A percentile compares a stretch with the other conserved stretches of the same genome.
Conservation (phyloP, 2,329 filamentous ascomycete species). For the Zarea fungicola region DNA sequence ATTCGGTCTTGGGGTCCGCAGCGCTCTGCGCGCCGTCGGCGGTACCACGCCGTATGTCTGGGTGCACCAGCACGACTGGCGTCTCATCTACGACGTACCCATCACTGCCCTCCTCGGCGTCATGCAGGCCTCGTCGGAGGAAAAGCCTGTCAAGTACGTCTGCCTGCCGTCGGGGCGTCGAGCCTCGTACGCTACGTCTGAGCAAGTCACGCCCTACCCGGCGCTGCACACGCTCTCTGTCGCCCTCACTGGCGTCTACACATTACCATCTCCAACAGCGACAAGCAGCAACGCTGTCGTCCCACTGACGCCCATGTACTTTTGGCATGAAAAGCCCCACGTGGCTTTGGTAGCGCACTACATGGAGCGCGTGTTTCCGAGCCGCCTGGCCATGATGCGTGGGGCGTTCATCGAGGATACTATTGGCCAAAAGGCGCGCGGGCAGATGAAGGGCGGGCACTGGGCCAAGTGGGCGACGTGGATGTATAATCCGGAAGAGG, state of each 20-base stretch:
- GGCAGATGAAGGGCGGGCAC: constrained; percentile 49
- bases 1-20: constrained; percentile 49
- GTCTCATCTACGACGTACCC: constrained; percentile 40
- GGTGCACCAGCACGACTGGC: constrained; percentile 56
- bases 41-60: constrained; percentile 52
- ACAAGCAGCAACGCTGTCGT: constrained; percentile 23
- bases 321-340: constrained; percentile 56
- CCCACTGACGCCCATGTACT: constrained; percentile 50
- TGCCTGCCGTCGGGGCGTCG: constrained; percentile 49
- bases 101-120: constrained; percentile 37
- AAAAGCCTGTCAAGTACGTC: constrained; percentile 45
- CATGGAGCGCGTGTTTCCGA: constrained; percentile 43
- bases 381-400: constrained; percentile 42
- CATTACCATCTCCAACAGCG: neutral
- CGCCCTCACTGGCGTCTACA: constrained; percentile 37
- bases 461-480: constrained; percentile 51
- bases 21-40: constrained; percentile 40
- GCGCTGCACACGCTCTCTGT: constrained; percentile 37
- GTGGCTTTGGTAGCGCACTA: constrained; percentile 46
- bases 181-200: constrained; percentile 44
- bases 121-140: constrained; percentile 35
- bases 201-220: constrained; percentile 39
- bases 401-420: constrained; percentile 54
- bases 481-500: constrained; percentile 48
- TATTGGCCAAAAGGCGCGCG: constrained; percentile 48